Conservation (phyloP, 1,284 basidiomycete species). For the Moniliophthora roreri region DNA sequence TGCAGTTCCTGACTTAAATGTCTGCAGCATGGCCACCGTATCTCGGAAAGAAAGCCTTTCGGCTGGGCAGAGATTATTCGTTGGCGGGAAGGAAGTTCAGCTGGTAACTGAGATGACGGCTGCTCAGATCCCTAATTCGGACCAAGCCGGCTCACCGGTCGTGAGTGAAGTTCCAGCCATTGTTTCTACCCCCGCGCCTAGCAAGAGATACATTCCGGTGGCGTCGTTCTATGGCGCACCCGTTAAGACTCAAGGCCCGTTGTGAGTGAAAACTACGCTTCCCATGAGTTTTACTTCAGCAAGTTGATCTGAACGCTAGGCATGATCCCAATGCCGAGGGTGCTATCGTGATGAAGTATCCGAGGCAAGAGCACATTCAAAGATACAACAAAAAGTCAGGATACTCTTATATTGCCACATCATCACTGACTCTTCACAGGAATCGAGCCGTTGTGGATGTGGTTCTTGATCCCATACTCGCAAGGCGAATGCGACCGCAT, state of each 20-base stretch:
- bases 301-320: slow-evolving; percentile 39
- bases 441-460: slow-evolving; percentile 74
- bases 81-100: slow-evolving; percentile 64
- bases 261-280: slow-evolving; percentile 40
- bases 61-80: slow-evolving; percentile 50
- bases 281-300: slow-evolving; percentile 21
- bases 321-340: slow-evolving; percentile 75
- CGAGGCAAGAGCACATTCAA: slow-evolving; percentile 66
- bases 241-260: slow-evolving; percentile 43
- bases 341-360: slow-evolving; percentile 87
- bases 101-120: slow-evolving; percentile 50
- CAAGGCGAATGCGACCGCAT: slow-evolving; percentile 81
- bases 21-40: slow-evolving; percentile 57
- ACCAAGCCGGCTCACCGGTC: slow-evolving; percentile 7
- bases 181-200: not conserved
- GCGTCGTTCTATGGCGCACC: slow-evolving; percentile 57
- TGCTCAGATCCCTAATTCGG: slow-evolving; percentile 46
- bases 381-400: slow-evolving; percentile 73
- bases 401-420: not conserved
- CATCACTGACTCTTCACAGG: slow-evolving; percentile 32
- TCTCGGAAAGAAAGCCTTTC: slow-evolving; percentile 56
- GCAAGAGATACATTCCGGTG: slow-evolving; percentile 52
- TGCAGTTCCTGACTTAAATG: slow-evolving; percentile 8
- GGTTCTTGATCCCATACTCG: slow-evolving; percentile 90
- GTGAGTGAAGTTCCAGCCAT: not conserved